Evolutionary conservation across 2,329 filamentous ascomycete species (phyloP).

Genomic region (Cladosporium phlei): DNA sequence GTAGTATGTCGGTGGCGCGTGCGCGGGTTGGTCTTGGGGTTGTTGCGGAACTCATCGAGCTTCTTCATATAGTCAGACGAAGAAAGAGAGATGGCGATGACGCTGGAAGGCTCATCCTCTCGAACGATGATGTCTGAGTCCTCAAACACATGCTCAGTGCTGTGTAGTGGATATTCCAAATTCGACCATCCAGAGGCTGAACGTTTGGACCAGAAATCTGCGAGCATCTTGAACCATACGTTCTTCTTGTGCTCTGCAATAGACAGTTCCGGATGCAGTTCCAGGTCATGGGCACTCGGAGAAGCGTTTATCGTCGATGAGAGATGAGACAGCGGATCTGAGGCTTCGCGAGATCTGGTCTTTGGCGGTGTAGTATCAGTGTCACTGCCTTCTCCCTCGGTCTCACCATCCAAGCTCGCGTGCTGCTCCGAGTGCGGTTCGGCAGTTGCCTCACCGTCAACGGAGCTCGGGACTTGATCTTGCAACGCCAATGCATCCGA

Average conservation of each 20-base stretch:
- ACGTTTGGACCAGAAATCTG: constrained; percentile 96
- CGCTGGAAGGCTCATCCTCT: constrained; percentile 93
- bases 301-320: constrained; percentile 54
- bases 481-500: background rate
- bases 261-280: constrained; percentile 61
- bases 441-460: background rate
- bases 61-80: constrained; percentile 84
- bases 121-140: constrained; percentile 96
- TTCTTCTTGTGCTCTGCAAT: constrained; percentile 89
- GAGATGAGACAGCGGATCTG: constrained; percentile 26
- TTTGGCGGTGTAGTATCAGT: constrained; percentile 70
- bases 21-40: constrained; percentile 21
- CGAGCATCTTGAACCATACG: constrained; percentile 89
- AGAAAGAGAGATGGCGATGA: constrained; percentile 87
- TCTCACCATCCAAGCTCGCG: constrained; percentile 19
- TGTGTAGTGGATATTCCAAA: constrained; percentile 78
- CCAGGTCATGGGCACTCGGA: constrained; percentile 49
- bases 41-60: constrained; percentile 59
- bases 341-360: constrained; percentile 55
- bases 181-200: constrained; percentile 92
- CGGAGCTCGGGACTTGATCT: constrained; percentile 4
- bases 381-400: constrained; percentile 49
- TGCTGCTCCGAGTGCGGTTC: background rate
- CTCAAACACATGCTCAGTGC: constrained; percentile 90
- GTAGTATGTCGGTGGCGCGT: constrained; percentile 16